Evolutionary conservation across 305 asterid species (phyloP), one percentile per base, ranked within the genome.

Genomic region (Solanum hybrid): DNA sequence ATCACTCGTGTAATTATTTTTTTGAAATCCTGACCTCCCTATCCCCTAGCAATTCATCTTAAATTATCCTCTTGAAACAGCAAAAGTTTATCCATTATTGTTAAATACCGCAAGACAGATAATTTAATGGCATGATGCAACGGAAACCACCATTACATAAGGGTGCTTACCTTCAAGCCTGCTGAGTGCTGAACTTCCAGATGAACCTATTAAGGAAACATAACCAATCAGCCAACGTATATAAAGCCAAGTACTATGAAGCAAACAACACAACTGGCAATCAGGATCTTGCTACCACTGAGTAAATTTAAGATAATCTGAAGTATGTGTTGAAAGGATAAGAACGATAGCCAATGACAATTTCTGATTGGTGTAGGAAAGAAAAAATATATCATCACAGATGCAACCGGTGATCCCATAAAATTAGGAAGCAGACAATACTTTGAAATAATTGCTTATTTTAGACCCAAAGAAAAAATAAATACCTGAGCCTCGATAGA

Each of bases 401-500:
- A 22, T 56, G 27, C 69, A 64, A 34, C 85, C 3, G 6, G 38
- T 40, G 86, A 81, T 81, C 15, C 69, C 38, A 27, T 42, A 11
- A 4, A 81, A 81, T 26, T 27, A 42, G 71, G 37, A 42, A 27
- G 37, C 37, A 81, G 15, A 26, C 37, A 26, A 11, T 6, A 78
- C 36, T 34, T 14, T 32, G 6, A 86, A 73, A 64, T 35, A 64
- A 36, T 22, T 88, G 78, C 64, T 29, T 88, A 45, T 79, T 22
- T 38, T 56, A 31, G 72, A 80, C 45, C 75, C 51, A n/a, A 89
- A 81, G 71, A 24, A 85, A n/a, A 38, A 3, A 15, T 56, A 66
- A 42, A 38, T 87, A 93, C 95, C 95, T 92, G 94, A 89, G 71
- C 92, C 91, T 37, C 90, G 88, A 87, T 90, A 92, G 45, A 92